Evolutionary conservation across 2,329 filamentous ascomycete species (phyloP), one percentile per base, ranked within the genome.

Genomic region (Trichophyton verrucosum): DNA sequence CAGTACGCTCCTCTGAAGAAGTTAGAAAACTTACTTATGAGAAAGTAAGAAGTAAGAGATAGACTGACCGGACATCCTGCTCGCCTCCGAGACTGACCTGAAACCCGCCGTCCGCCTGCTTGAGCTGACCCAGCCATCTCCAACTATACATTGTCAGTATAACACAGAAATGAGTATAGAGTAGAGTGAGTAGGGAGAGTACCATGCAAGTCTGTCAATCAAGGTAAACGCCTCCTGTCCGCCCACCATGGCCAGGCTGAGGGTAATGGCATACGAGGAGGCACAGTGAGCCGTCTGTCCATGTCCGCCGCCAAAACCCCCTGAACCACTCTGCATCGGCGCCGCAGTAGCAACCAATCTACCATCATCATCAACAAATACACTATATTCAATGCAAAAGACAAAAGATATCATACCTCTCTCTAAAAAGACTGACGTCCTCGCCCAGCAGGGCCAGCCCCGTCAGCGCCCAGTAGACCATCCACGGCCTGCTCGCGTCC

Each of bases 291-390:
- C 91, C 66, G 83, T 80, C 71, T 97, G 94, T 30, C 92, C 91
- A 72, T 91, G 87, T n/a, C 94, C 91, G 64, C 92, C 94, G 59
- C 91, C 94, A 72, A 96, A 96, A 1, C 94, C 94, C 58, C 94
- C 94, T 15, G 80, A 80, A 22, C 79, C 73, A 73, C 96, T 95
- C 75, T 97, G 94, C 75, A 92, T 86, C 51, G 89, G 84, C 56
- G 80, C 81, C 58, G 94, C 86, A 5, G 91, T 96, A 63, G 85
- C 82, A 58, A 88, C 77, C 62, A 92, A 74, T 56, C 82, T 83
- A 66, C 57, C 20, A 20, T 20, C 20, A 60, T 8, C 7, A 15
- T 44, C 40, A 44, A n/a, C 38, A 42, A 9, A 44, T 44, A 15
- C 3, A 4, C 33, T 36, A 8, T 9, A 36, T 9, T 36, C 33